Evolutionary conservation across 805 yeast genomes (phyloP), one percentile per base, ranked within the genome.

Genomic region (Torulaspora maleeae): DNA sequence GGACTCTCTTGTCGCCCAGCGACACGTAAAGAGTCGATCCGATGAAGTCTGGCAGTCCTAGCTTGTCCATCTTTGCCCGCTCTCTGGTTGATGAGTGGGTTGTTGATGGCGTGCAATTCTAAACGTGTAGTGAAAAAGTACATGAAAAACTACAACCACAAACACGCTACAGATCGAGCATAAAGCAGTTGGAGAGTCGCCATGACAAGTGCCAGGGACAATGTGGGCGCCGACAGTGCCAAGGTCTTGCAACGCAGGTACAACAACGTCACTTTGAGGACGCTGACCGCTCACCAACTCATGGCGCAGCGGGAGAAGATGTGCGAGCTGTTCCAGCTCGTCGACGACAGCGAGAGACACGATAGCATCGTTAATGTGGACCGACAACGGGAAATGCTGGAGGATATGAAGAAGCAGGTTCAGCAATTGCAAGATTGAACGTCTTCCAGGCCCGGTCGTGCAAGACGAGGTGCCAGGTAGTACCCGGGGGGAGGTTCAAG

Each of bases 21-120:
- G 70, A 64, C 4, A 74, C 62, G 19, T 66, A 59, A 25, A 73
- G 65, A 3, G 60, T 44, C 5, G 68, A 60, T 3, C 64, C 59
- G 4, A 69, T 54, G 24, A 58, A 53, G 47, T 62, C 63, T 12
- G 52, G 53, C 27, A 61, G 36, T 8, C 38, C 41, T 12, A 55
- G 34, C 0, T 11, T 15, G 7, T 60, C 53, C 59, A 56, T 51
- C 24, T 16, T 15, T 36, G 38, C 20, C 38, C 29, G 24, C 20
- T 27, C 13, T n/a, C 20, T 27, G 15, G n/a, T 39, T 17, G 7
- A 19, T 27, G 34, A 33, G 42, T 30, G 27, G 29, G 28, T 19
- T 43, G 15, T 17, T 9, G 15, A 39, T n/a, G 35, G 22, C 9
- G 13, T 27, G 30, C 30, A 27, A 27, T 11, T 32, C 19, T 16